Evolutionary conservation across 208 protist genomes (phyloP), one percentile per base, ranked within the genome.

Genomic region (Angomonas desouzai): DNA sequence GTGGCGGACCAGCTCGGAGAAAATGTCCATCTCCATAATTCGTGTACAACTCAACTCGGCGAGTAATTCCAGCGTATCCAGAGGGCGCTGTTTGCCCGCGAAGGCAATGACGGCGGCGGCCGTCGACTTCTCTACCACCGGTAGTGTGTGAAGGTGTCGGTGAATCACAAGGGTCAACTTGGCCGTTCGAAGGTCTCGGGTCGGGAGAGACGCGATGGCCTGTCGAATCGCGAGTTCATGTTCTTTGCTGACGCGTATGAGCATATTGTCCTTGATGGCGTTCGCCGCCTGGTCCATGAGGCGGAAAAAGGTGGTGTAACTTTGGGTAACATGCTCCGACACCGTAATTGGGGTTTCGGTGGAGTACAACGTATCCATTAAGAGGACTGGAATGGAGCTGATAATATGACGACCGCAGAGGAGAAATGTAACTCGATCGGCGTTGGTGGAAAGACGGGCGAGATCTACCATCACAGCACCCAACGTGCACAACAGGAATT

Each of bases 1-100:
- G 18, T 71, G 69, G 13, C 81, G 84, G 30, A 89, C 74, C 29
- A 96, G 66, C 11, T 92, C 81, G 62, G 75, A 83, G 67, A 85
- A 96, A 18, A 74, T 74, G 34, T 72, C 53, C 13, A 76, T 73
- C 55, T 81, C 78, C 11, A 89, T 45, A 36, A 96, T 83, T 57
- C 87, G 79, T 18, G 82, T 87, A 62, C 77, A 87, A 30, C 81
- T 67, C 29, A 92, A 67, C 70, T 96, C 86, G 22, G 81, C 74
- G 7, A 93, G 77, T 25, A 93, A 45, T 75, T 93, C 84, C 25
- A 92, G 58, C 11, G 81, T 68, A 16, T 81, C 78, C 28, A 91
- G 57, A n/a, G 85, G 77, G 27, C 68, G 70, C 68, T 89, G 81
- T 38, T 58, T 67, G 40, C 77, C 68, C 25, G 84, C 77, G 55